Evolutionary conservation across 2,329 filamentous ascomycete species (phyloP), one percentile per base, ranked within the genome.

Genomic region (Zymoseptoria crescenta): DNA sequence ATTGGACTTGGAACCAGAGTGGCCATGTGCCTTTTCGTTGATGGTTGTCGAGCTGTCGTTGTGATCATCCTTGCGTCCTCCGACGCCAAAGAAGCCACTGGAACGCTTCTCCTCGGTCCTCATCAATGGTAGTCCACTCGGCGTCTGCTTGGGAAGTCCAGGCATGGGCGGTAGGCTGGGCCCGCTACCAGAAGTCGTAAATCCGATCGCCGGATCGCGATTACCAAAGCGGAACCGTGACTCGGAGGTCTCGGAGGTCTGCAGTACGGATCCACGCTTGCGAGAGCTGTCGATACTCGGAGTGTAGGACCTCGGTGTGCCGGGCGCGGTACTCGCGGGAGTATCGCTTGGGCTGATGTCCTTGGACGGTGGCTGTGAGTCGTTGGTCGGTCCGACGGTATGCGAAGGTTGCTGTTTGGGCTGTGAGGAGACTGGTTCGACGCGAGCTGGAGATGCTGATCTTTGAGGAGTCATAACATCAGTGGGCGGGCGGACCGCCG

Each of bases 141-240:
- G 16, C 2, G 19, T 21, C 20, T 56, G 54, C 20, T 21, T 30
- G 20, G 27, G 20, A 8, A 56, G n/a, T 9, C 16, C 41, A 24
- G 48, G 35, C 19, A 50, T 27, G 10, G n/a, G 30, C 13, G 65
- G 55, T 70, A 74, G 30, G 49, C 66, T 54, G 62, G 70, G 54
- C 56, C 60, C 61, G 69, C 75, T 81, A 30, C 79, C 79, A 54
- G 72, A 73, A 54, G 65, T 73, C 21, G 70, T 65, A 59, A 67
- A 73, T 10, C 72, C 72, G 82, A 80, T 75, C 56, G 85, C 82
- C 58, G 86, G 82, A 75, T 93, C 90, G 67, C 88, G 86, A 61
- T 85, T 80, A 7, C 87, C 85, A 68, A 96, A 96, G 57, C 95
- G 86, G 66, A 96, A 96, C 64, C 91, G 83, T 6, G 87, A 82